Conservation (phyloP, 2,329 filamentous ascomycete species). For the Pseudogymnoascus sp. region DNA sequence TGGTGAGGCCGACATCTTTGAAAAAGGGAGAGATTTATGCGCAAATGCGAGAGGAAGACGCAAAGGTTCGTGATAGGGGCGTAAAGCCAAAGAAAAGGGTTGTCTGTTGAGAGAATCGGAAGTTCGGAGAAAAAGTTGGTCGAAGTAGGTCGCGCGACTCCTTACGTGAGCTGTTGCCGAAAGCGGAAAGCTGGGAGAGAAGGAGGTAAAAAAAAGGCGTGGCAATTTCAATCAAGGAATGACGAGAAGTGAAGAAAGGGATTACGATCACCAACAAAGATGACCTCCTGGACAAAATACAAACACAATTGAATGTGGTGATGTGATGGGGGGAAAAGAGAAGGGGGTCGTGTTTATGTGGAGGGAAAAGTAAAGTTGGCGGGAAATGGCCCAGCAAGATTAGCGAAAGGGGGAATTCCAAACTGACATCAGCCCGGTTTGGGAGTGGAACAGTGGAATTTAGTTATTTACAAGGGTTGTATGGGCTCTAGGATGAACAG, state of each 20-base stretch:
- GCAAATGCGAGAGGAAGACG: slow-evolving; percentile 1
- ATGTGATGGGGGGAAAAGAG: slow-evolving; percentile 26
- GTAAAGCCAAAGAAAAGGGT: slow-evolving; percentile 10
- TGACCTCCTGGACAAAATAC: slow-evolving; percentile 12
- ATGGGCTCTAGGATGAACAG: not conserved
- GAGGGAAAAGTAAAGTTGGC: slow-evolving; percentile 24
- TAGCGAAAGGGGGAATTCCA: slow-evolving; percentile 8
- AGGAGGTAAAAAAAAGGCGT: slow-evolving; percentile 11
- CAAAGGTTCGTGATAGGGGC: slow-evolving; percentile 6
- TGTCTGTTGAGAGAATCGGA: slow-evolving; percentile 12
- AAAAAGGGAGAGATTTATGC: not conserved
- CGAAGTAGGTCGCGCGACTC: slow-evolving; percentile 11
- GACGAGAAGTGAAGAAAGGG: slow-evolving; percentile 27
- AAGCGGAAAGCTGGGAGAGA: slow-evolving; percentile 8
- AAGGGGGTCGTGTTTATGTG: slow-evolving; percentile 23
- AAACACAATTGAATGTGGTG: slow-evolving; percentile 16
- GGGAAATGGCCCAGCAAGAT: not conserved
- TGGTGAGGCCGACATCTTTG: slow-evolving; percentile 13
- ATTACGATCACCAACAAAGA: slow-evolving; percentile 16
- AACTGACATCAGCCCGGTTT: not conserved
- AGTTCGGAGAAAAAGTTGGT: slow-evolving; percentile 9
- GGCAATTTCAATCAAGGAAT: slow-evolving; percentile 32
- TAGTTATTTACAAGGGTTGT: not conserved
- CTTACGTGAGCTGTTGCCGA: slow-evolving; percentile 5
- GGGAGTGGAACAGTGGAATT: not conserved